phyloP scores from a whole-genome alignment of 441 rosid genomes.

The Corymbia citriodora region DNA sequence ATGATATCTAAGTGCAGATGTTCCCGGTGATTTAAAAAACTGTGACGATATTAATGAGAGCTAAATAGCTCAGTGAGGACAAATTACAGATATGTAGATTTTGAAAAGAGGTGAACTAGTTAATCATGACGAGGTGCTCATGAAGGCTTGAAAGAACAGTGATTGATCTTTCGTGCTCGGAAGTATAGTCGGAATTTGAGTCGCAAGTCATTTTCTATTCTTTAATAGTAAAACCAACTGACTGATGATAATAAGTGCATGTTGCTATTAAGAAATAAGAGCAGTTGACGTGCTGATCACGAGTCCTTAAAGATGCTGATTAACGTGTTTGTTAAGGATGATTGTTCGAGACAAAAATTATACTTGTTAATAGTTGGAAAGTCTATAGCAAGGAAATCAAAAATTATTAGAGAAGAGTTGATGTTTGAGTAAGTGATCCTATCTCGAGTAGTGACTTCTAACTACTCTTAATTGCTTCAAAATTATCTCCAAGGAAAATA shows the following conservation, averaged over 20 bases:
- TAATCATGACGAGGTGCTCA: neutral
- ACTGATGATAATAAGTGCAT: neutral
- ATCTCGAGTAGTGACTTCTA: too few species aligned
- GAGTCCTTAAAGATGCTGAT: too few species aligned
- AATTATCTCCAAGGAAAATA: too few species aligned
- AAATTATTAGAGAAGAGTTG: too few species aligned
- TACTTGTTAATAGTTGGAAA: too few species aligned
- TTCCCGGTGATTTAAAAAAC: neutral
- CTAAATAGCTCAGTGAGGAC: neutral
- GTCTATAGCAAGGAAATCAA: fast-evolving
- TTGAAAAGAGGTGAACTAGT: neutral
- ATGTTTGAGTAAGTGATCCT: neutral
- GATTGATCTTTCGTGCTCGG: too few species aligned
- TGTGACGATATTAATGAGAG: neutral
- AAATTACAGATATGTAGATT: too few species aligned
- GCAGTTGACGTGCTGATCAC: neutral
- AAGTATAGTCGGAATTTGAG: too few species aligned
- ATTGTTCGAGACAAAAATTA: neutral
- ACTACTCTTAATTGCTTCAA: neutral
- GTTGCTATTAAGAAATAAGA: neutral
- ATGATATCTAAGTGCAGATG: neutral
- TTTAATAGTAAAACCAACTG: too few species aligned
- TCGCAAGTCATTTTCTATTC: neutral
- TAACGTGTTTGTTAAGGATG: neutral
- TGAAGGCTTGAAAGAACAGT: neutral